Evolutionary conservation across 108 stramenopile genomes (phyloP).

Genomic region (Cyclotella choctawhatcheeana): DNA sequence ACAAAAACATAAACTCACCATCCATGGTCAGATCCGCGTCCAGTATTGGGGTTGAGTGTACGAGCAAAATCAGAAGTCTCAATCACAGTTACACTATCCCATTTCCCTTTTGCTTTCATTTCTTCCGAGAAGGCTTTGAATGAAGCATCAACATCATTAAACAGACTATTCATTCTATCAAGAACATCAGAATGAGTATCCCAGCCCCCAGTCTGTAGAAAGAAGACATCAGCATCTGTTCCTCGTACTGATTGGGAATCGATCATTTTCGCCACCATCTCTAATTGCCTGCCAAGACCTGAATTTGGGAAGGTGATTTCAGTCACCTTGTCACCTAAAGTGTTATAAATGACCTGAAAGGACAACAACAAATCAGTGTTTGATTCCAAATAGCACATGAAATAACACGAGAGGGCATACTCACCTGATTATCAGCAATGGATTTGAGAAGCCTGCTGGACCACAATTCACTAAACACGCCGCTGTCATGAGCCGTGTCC

Average conservation of each 20-base stretch:
- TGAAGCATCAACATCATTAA: slow-evolving; percentile 54
- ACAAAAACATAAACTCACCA: slow-evolving; percentile 28
- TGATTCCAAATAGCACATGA: no score
- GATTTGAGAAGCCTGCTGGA: slow-evolving; percentile 43
- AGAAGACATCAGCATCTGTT: slow-evolving; percentile 67
- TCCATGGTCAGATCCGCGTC: slow-evolving; percentile 58
- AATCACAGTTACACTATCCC: slow-evolving; percentile 66
- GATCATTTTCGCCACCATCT: slow-evolving; percentile 61
- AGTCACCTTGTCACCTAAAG: slow-evolving; percentile 11
- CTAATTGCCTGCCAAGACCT: slow-evolving; percentile 37
- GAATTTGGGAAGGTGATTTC: slow-evolving; percentile 22
- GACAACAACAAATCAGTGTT: no score
- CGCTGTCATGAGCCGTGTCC: slow-evolving; percentile 30
- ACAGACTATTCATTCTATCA: slow-evolving; percentile 24
- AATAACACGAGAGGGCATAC: no score
- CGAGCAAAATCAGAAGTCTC: slow-evolving; percentile 72
- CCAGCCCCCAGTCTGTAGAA: slow-evolving; percentile 61
- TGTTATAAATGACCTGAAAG: slow-evolving; percentile 28
- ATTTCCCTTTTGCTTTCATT: slow-evolving; percentile 57
- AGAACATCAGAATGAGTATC: slow-evolving; percentile 62
- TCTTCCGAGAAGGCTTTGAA: slow-evolving; percentile 57
- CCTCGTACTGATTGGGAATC: slow-evolving; percentile 49
- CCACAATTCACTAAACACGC: slow-evolving; percentile 65
- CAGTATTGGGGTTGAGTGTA: slow-evolving; percentile 62
- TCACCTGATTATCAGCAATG: slow-evolving; percentile 44